phyloP scores from a whole-genome alignment of 225 moss, liverwort and hornwort genomes.

The Sphagnum tenellum region DNA sequence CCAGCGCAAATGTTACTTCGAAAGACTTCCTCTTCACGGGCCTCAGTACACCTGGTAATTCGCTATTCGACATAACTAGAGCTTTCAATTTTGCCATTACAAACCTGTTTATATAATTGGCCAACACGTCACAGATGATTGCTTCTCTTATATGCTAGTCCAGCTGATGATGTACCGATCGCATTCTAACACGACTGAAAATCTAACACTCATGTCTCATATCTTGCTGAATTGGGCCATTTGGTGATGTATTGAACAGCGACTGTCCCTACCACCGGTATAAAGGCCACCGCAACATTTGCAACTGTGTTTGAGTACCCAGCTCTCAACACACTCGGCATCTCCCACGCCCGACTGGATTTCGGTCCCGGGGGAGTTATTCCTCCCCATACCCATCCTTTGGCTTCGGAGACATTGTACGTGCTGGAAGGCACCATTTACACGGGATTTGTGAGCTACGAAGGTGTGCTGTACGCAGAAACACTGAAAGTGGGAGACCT shows the following conservation, averaged over 20 bases:
- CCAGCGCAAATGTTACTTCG: neutral
- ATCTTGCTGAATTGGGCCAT: neutral
- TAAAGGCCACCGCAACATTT: neutral
- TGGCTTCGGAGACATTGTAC: slow-evolving; percentile 4
- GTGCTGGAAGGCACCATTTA: slow-evolving; percentile 14
- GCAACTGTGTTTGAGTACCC: slow-evolving; percentile 6
- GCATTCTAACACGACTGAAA: neutral
- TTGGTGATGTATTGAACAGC: neutral
- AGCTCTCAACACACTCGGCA: slow-evolving; percentile 13
- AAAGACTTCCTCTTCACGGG: neutral
- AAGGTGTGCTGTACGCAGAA: slow-evolving; percentile 10
- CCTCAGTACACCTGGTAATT: neutral
- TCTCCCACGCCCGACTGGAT: slow-evolving; percentile 14
- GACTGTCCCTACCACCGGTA: neutral
- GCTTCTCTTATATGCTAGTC: too few species aligned
- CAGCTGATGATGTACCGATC: neutral
- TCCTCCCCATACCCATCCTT: slow-evolving; percentile 27
- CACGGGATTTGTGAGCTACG: slow-evolving; percentile 22
- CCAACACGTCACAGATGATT: too few species aligned
- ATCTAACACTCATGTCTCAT: too few species aligned
- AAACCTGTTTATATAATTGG: too few species aligned
- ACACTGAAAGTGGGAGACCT: slow-evolving; percentile 18
- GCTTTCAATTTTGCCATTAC: too few species aligned
- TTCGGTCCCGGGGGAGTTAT: slow-evolving; percentile 20
- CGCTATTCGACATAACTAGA: too few species aligned